These are phyloP conservation scores for Polytrichum commune DNA, from an alignment of 225 moss, liverwort and hornwort genomes.

Conservation along the genomic window DNA sequence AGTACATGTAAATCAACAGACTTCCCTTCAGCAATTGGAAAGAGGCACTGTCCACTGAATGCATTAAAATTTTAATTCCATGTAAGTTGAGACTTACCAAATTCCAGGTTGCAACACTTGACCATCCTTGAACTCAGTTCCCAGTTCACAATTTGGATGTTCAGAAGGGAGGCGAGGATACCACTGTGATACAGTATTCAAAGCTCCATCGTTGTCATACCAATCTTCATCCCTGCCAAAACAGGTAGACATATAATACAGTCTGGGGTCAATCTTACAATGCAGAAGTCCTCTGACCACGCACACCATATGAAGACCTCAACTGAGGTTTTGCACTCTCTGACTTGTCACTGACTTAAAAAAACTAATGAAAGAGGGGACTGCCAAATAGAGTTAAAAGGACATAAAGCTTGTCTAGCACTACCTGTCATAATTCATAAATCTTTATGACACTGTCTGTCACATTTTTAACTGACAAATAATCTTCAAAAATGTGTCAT, in stretches of 20 bases:
- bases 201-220: constrained; percentile 88
- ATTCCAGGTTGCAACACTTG: constrained; percentile 68
- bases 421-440: no score
- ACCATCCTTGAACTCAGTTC: constrained; percentile 44
- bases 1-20: constrained; percentile 3
- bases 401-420: no score
- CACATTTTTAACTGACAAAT: not conserved
- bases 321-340: no score
- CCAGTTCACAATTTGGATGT: constrained; percentile 66
- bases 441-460: no score
- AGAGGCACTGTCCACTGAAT: constrained; percentile 10
- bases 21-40: not conserved
- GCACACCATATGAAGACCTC: no score
- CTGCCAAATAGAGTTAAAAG: no score
- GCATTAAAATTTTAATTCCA: not conserved
- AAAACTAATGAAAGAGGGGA: no score
- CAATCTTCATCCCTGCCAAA: constrained; percentile 74
- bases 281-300: no score
- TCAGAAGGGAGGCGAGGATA: constrained; percentile 66
- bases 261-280: no score
- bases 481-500: not conserved
- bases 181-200: constrained; percentile 78
- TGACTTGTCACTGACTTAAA: no score
- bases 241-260: no score
- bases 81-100: constrained; percentile 41